Conservation (phyloP, 1,139 yeast genomes). For the Yamadazyma triangularis region DNA sequence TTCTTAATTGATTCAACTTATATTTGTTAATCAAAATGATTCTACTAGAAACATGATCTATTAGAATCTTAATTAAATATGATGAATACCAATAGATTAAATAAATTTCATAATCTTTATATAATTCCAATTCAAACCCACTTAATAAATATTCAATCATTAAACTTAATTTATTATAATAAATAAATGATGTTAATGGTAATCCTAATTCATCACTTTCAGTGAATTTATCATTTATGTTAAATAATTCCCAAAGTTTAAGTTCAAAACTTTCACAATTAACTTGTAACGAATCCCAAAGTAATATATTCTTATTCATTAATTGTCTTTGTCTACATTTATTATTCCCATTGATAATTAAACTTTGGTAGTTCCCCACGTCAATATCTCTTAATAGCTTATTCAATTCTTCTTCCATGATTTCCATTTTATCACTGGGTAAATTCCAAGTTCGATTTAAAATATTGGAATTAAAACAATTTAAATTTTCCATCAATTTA, state of each 20-base stretch:
- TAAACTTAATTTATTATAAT: slow-evolving; percentile 55
- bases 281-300: slow-evolving; percentile 83
- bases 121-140: slow-evolving; percentile 76
- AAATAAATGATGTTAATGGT: slow-evolving; percentile 68
- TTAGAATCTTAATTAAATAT: slow-evolving; percentile 45
- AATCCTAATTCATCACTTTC: slow-evolving; percentile 26
- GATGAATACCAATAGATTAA: slow-evolving; percentile 66
- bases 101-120: slow-evolving; percentile 66
- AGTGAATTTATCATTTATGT: slow-evolving; percentile 29
- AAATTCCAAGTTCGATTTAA: slow-evolving; percentile 20
- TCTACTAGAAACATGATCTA: slow-evolving; percentile 49
- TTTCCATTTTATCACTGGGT: slow-evolving; percentile 14
- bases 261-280: slow-evolving; percentile 51
- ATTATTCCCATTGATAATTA: slow-evolving; percentile 63
- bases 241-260: slow-evolving; percentile 26
- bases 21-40: slow-evolving; percentile 31
- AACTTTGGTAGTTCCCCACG: slow-evolving; percentile 48
- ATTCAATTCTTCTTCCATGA: slow-evolving; percentile 8
- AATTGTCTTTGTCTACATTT: slow-evolving; percentile 79
- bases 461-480: slow-evolving; percentile 21
- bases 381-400: slow-evolving; percentile 34
- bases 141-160: slow-evolving; percentile 71
- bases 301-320: slow-evolving; percentile 49
- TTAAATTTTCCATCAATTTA: slow-evolving; percentile 21
- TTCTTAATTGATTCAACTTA: slow-evolving; percentile 33